phyloP scores from a whole-genome alignment of 208 protist genomes.

The Giardia muris region DNA sequence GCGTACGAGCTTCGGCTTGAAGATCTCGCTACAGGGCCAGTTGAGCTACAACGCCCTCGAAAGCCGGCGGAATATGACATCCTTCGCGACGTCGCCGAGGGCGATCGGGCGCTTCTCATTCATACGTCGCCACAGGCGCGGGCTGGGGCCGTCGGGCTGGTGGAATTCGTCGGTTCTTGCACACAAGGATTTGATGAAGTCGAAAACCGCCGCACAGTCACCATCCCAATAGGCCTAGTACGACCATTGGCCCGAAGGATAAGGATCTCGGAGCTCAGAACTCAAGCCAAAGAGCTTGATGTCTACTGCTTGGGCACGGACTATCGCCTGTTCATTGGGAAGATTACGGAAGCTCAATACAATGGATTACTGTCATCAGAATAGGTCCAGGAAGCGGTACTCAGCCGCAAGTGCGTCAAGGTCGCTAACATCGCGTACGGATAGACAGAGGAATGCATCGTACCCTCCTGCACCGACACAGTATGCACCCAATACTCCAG shows the following conservation, averaged over 20 bases:
- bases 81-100: neutral
- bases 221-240: neutral
- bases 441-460: neutral
- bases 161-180: neutral
- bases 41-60: neutral
- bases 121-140: neutral
- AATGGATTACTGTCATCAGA: neutral
- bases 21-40: neutral
- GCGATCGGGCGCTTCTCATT: neutral
- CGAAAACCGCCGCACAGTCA: neutral
- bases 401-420: neutral
- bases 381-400: neutral
- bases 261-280: neutral
- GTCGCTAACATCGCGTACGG: neutral
- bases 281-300: neutral
- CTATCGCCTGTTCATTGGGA: neutral
- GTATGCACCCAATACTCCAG: neutral
- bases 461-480: slow-evolving; percentile 1
- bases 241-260: neutral
- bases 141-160: neutral
- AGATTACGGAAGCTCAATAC: neutral
- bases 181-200: neutral
- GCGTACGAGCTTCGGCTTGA: neutral
- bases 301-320: neutral
- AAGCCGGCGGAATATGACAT: neutral